Evolutionary conservation across 306 rosid genomes (phyloP).

Genomic region (Hylodesmum podocarpum): DNA sequence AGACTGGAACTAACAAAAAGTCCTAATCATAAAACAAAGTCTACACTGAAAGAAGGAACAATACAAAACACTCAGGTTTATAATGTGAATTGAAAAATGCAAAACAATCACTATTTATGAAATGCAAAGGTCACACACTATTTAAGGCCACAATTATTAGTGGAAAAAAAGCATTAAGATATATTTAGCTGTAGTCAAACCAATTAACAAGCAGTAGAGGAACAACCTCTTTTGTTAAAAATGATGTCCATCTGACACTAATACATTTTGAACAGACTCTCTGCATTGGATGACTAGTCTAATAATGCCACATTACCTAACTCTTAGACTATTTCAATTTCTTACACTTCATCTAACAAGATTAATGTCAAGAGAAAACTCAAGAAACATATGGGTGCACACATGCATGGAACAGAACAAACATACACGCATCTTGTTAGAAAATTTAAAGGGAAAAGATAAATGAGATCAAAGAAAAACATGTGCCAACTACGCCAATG

Average conservation of each 20-base stretch:
- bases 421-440: background rate
- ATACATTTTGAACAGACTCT: background rate
- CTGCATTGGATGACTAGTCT: background rate
- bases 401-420: background rate
- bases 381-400: background rate
- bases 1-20: background rate
- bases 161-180: background rate
- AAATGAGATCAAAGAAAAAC: background rate
- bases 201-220: background rate
- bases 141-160: background rate
- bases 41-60: background rate
- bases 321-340: background rate
- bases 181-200: background rate
- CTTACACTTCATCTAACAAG: background rate
- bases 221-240: background rate
- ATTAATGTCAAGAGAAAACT: background rate
- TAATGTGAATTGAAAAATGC: background rate
- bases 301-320: background rate
- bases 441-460: background rate
- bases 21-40: background rate
- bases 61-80: background rate
- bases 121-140: background rate
- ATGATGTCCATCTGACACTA: background rate
- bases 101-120: too few species aligned
- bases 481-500: background rate